A percentile compares a stretch with the other conserved stretches of the same genome.
These are phyloP conservation scores for Candida loeiensis DNA, from an alignment of 805 yeast genomes.

Conservation along the genomic window DNA sequence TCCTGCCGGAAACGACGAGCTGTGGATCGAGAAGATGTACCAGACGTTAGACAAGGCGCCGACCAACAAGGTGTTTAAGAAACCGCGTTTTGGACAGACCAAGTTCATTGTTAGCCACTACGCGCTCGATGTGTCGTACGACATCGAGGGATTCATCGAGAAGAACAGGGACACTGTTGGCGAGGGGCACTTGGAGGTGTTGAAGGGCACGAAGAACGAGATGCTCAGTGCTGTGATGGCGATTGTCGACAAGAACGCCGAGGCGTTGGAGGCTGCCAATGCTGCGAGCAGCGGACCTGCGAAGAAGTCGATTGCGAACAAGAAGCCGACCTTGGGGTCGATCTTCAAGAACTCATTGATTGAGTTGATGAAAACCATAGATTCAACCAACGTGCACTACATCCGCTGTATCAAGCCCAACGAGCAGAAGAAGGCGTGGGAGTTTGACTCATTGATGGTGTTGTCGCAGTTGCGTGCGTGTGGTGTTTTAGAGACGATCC, in stretches of 20 bases:
- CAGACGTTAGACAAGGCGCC: conserved; percentile 79
- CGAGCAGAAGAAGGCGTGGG: conserved; percentile 93
- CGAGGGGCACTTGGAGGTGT: conserved; percentile 87
- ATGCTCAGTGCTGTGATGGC: conserved; percentile 63
- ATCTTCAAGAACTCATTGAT: conserved; percentile 89
- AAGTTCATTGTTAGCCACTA: conserved; percentile 90
- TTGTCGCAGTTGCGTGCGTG: conserved; percentile 94
- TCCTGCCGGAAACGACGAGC: conserved; percentile 89
- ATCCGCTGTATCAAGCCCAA: conserved; percentile 97
- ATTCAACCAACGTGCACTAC: conserved; percentile 93
- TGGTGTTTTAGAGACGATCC: conserved; percentile 95
- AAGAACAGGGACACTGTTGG: conserved; percentile 97
- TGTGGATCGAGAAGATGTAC: conserved; percentile 89
- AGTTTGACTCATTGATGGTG: conserved; percentile 92
- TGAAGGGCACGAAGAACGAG: conserved; percentile 64
- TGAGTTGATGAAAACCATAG: conserved; percentile 88
- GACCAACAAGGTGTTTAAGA: conserved; percentile 72
- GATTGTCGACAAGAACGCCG: conserved; percentile 58
- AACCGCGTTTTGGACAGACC: conserved; percentile 90
- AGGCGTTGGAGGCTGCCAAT: conserved; percentile 41
- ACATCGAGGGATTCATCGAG: conserved; percentile 91
- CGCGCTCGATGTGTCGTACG: conserved; percentile 91
- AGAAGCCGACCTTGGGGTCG: conserved; percentile 92
- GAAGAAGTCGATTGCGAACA: conserved; percentile 43
- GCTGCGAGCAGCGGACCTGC: conserved; percentile 9